phyloP scores from a whole-genome alignment of 257 asterid genomes.

The Solanum megistacrolobum region DNA sequence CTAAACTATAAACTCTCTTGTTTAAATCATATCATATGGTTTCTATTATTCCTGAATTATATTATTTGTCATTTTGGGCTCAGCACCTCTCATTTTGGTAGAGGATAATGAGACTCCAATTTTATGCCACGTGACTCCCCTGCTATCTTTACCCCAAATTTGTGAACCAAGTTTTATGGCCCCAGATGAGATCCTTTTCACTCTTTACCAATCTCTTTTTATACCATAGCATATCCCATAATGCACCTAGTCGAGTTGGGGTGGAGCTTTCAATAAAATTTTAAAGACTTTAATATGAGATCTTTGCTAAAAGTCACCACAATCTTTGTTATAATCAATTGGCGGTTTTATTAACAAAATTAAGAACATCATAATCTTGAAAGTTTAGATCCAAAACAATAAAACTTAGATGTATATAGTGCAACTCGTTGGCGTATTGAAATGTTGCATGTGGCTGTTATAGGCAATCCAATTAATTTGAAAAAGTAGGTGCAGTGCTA shows the following conservation, averaged over 20 bases:
- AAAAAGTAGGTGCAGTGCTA: not conserved
- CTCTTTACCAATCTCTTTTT: not conserved
- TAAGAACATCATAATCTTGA: not conserved
- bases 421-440: not conserved
- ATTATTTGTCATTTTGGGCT: not conserved
- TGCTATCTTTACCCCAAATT: constrained; percentile 15
- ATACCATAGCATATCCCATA: not conserved
- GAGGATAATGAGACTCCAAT: constrained; percentile 20
- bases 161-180: not conserved
- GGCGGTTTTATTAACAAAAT: not conserved
- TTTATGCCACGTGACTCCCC: constrained; percentile 23
- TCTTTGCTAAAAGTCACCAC: too few species aligned
- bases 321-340: too few species aligned
- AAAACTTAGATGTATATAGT: not conserved
- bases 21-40: not conserved
- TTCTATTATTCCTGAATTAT: not conserved
- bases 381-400: too few species aligned
- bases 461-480: not conserved
- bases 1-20: not conserved
- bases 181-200: not conserved
- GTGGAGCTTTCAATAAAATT: too few species aligned
- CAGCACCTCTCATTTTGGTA: constrained; percentile 30
- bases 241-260: too few species aligned
- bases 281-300: too few species aligned
- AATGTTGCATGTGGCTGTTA: not conserved